Evolutionary conservation across 1,284 basidiomycete genomes (phyloP).

Genomic region (Papiliotrema nemorosa): DNA sequence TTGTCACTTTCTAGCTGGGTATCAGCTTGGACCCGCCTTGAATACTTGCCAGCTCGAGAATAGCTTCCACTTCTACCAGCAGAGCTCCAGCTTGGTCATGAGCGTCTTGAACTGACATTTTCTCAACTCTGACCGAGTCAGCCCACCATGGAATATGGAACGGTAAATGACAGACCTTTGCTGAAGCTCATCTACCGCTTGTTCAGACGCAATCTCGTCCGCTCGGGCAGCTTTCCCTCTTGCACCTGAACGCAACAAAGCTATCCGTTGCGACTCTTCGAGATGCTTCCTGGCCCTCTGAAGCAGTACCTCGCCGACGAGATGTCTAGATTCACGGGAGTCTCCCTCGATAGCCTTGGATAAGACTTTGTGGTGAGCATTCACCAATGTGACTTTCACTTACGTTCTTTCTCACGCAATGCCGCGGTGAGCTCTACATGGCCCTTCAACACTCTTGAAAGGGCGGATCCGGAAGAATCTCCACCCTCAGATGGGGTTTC

Average conservation of each 20-base stretch:
- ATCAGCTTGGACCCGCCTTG: not conserved
- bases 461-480: slow-evolving; percentile 18
- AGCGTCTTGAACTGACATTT: not conserved
- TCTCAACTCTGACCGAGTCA: not conserved
- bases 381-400: slow-evolving; percentile 6
- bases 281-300: slow-evolving; percentile 48
- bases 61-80: slow-evolving; percentile 48
- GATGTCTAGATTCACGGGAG: slow-evolving; percentile 15
- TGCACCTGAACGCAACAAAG: slow-evolving; percentile 59
- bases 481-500: slow-evolving; percentile 27
- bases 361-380: not conserved
- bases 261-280: slow-evolving; percentile 56
- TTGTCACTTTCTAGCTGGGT: slow-evolving; percentile 47
- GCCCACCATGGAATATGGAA: too few relatives aligned
- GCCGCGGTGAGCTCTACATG: slow-evolving; percentile 37
- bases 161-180: slow-evolving; percentile 33
- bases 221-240: slow-evolving; percentile 60
- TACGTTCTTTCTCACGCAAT: slow-evolving; percentile 36
- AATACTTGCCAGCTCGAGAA: slow-evolving; percentile 50
- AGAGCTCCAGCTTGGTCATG: slow-evolving; percentile 38
- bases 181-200: slow-evolving; percentile 41
- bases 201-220: slow-evolving; percentile 56
- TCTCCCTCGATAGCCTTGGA: too few relatives aligned
- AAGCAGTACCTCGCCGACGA: slow-evolving; percentile 29
- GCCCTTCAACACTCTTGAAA: slow-evolving; percentile 47